Conservation (phyloP, 768 basidiomycete species). For the Hysterangium stoloniferum region DNA sequence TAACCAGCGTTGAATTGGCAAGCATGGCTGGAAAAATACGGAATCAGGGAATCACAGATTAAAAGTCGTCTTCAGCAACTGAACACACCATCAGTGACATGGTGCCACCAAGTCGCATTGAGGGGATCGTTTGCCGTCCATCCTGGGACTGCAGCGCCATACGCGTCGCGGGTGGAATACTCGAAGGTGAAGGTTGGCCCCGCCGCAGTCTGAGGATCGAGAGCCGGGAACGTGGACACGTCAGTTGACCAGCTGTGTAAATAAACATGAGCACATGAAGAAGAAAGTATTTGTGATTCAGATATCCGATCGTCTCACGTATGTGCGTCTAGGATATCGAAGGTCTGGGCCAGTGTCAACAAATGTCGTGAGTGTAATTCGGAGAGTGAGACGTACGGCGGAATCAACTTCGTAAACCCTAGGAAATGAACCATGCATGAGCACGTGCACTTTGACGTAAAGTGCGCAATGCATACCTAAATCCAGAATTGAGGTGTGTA, state of each 20-base stretch:
- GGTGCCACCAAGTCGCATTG: conserved; percentile 81
- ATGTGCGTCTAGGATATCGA: conserved; percentile 69
- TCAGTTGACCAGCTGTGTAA: conserved; percentile 52
- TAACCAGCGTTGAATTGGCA: conserved; percentile 46
- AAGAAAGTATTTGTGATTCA: not conserved
- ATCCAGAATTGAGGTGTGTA: conserved; percentile 68
- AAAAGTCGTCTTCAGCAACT: conserved; percentile 39
- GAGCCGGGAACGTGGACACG: conserved; percentile 47
- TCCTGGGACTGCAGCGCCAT: conserved; percentile 46
- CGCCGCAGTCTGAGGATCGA: conserved; percentile 46
- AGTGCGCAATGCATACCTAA: conserved; percentile 28
- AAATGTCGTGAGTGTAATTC: not conserved
- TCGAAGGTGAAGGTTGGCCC: conserved; percentile 63
- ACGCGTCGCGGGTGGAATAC: conserved; percentile 63
- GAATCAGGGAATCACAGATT: too few relatives aligned
- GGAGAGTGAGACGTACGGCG: conserved; percentile 35
- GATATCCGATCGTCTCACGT: conserved; percentile 40
- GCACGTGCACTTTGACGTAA: not conserved
- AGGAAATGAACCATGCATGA: not conserved
- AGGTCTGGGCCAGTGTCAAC: conserved; percentile 40
- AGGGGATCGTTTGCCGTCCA: conserved; percentile 62
- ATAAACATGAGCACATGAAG: not conserved
- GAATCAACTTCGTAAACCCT: conserved; percentile 62
- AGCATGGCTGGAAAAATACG: conserved; percentile 11
- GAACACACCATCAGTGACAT: conserved; percentile 58